Base-by-base conservation (phyloP, 192 early-diverging fungal species). In the Diversispora eburnea region DNA sequence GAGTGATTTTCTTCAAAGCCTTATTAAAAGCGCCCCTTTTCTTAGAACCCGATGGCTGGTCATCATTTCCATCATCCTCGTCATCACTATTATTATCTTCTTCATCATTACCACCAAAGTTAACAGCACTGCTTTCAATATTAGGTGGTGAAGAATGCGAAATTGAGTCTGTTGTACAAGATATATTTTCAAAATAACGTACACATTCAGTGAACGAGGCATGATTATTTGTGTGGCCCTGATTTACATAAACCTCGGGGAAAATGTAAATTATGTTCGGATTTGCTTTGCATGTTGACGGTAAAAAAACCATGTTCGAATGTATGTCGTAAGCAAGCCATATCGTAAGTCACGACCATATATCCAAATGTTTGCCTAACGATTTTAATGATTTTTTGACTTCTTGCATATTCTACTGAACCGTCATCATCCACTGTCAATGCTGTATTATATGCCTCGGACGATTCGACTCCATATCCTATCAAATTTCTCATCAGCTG, bases 231-330 rank as follows among this genome's bases (percentile, higher is more conserved):
- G 65, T 67, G 43, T 67, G 65, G 12, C 15, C 19, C 65, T 67
- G n/a, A 48, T 60, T 20, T 51, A 51, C 25, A 42, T n/a, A 15
- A 42, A 78, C 66, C 17, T 60, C 62, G 3, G 73, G 77, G 0
- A 73, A 78, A 22, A 75, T 70, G 19, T 42, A 19, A 46, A 75
- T 19, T 48, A 68, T 73, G 61, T 59, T 41, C 25, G 19, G 41
- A 25, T 68, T n/a, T n/a, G n/a, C n/a, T n/a, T n/a, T n/a, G n/a
- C n/a, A n/a, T n/a, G n/a, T n/a, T n/a, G 25, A 56, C 77, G 56
- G 54, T 33, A 75, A 22, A 25, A 62, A 33, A 33, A 33, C 25
- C 25, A 33, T 33, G 25, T 33, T 33, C 25, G 25, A 33, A 33
- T 33, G 25, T 33, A 33, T 33, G 25, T 70, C n/a, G 55, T 70